Base-by-base conservation (phyloP, 2,329 filamentous ascomycete genomes). In the Fusarium robinianum region DNA sequence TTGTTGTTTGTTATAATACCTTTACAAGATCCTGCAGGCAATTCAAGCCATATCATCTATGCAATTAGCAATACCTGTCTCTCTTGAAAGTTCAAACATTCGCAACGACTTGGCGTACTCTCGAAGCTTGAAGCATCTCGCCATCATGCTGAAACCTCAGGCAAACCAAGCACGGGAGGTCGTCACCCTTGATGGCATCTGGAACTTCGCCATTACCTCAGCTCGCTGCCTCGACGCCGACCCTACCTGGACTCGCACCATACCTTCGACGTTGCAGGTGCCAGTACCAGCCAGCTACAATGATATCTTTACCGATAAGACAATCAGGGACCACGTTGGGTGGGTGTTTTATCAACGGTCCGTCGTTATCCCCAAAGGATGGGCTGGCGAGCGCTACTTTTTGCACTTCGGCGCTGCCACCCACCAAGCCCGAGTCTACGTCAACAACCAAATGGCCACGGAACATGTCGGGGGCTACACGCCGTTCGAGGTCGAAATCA, bases 231-330 rank as follows among this genome's bases (percentile, higher is more conserved):
- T 51, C 9, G 45, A 48, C n/a, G 5, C 22, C 2, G 40, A 48
- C 2, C 31, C 38, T 12, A 23, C 27, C 6, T 51, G 48, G 48
- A 41, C 24, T 4, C 9, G n/a, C 2, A 16, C 10, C 2, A 51
- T 51, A 8, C 36, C 36, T 1, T 30, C 48, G 10, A 19, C 23
- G 0, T 16, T 51, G 3, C 44, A 51, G 7, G 33, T 35, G 1
- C 48, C 48, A 4, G 45, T 51, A 6, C 48, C 48, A 2, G 48
- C 48, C 6, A 51, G 48, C 21, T 51, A 51, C 32, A 51, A 51
- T 11, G 48, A 51, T 24, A 45, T 51, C 5, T 51, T 51, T 16
- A 45, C 45, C 6, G 40, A 45, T 15, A n/a, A 22, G 8, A 38
- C 37, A 11, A 38, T 51, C 14, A 18, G 36, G 2, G 37, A 51